phyloP scores from a whole-genome alignment of 768 basidiomycete species.

The Tricholoma flavovirens region DNA sequence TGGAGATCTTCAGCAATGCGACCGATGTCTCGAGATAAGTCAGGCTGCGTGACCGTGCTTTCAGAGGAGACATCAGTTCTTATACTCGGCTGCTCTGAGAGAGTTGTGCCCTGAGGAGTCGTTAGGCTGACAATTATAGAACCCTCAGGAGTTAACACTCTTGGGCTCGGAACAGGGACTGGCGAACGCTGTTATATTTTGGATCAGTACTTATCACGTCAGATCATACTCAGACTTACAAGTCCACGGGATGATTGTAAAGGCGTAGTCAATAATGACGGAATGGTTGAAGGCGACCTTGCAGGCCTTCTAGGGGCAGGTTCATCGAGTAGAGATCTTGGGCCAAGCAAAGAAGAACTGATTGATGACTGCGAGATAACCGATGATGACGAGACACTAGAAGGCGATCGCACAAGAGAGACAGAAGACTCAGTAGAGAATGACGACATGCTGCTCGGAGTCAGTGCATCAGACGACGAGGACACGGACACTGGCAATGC shows the following conservation, averaged over 20 bases:
- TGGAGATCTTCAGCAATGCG: slow-evolving; percentile 52
- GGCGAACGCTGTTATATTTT: slow-evolving; percentile 7
- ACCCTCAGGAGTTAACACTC: slow-evolving; percentile 30
- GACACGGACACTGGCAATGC: slow-evolving; percentile 27
- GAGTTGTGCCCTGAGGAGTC: slow-evolving; percentile 33
- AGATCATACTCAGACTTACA: slow-evolving; percentile 9
- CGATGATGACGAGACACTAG: slow-evolving; percentile 33
- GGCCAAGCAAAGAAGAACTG: slow-evolving; percentile 31
- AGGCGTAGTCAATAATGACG: slow-evolving; percentile 50
- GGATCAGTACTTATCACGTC: background rate
- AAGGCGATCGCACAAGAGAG: slow-evolving; percentile 11
- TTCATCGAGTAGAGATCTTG: slow-evolving; percentile 29
- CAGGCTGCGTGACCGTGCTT: slow-evolving; percentile 44
- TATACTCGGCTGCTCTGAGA: slow-evolving; percentile 29
- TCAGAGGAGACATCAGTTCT: slow-evolving; percentile 22
- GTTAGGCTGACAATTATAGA: slow-evolving; percentile 34
- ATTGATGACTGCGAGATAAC: slow-evolving; percentile 41
- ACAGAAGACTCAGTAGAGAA: slow-evolving; percentile 8
- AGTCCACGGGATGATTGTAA: slow-evolving; percentile 10
- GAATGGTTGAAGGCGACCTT: slow-evolving; percentile 41
- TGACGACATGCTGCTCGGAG: slow-evolving; percentile 28
- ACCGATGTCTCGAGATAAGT: slow-evolving; percentile 45
- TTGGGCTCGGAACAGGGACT: slow-evolving; percentile 21
- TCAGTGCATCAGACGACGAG: slow-evolving; percentile 23
- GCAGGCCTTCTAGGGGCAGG: slow-evolving; percentile 21